Conservation (phyloP, 805 yeast genomes). For the Candida palmyrensis region DNA sequence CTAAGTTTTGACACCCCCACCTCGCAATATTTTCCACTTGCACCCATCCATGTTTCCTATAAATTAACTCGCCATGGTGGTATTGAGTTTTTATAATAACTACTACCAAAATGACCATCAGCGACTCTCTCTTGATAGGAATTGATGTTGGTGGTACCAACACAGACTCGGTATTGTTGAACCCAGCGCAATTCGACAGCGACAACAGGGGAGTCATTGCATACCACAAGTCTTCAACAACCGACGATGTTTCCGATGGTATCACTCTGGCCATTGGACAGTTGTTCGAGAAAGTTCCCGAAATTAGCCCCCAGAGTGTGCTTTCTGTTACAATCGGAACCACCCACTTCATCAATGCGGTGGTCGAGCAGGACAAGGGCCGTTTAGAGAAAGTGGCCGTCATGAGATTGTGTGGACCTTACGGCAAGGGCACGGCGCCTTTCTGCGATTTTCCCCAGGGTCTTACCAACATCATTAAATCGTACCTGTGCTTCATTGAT, state of each 20-base stretch:
- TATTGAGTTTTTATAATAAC: too few relatives aligned
- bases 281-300: conserved; percentile 19
- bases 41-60: too few relatives aligned
- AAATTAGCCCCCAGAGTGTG: conserved; percentile 24
- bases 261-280: conserved; percentile 30
- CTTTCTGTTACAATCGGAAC: conserved; percentile 46
- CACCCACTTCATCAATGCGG: conserved; percentile 48
- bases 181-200: conserved; percentile 22
- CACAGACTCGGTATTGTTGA: conserved; percentile 43
- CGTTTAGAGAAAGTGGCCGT: conserved; percentile 42
- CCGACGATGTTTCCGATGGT: conserved; percentile 40
- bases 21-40: too few relatives aligned
- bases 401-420: conserved; percentile 41
- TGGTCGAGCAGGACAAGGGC: conserved; percentile 40
- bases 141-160: conserved; percentile 52
- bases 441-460: conserved; percentile 42
- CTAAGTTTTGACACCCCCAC: too few relatives aligned
- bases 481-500: conserved; percentile 28
- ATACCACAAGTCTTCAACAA: conserved; percentile 41
- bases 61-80: too few relatives aligned
- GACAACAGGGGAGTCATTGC: conserved; percentile 29
- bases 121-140: conserved; percentile 25
- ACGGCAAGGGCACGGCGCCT: conserved; percentile 32
- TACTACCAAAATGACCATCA: background rate
- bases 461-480: conserved; percentile 26